Conservation (phyloP, 1,284 basidiomycete species). For the Stereum hirsutum region DNA sequence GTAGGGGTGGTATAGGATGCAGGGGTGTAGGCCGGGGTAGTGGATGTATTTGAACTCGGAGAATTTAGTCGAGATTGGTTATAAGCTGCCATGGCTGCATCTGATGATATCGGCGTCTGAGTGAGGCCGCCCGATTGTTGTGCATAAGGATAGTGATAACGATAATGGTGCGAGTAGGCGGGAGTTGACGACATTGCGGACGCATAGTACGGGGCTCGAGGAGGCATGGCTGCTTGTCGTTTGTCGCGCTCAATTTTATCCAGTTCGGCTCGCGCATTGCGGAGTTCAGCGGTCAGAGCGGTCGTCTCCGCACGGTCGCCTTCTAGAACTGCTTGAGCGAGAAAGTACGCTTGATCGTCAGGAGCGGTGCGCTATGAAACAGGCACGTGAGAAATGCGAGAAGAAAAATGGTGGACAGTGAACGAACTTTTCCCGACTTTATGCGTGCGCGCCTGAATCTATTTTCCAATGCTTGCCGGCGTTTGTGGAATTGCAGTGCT, state of each 20-base stretch:
- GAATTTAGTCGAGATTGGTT: slow-evolving; percentile 12
- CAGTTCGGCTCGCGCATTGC: slow-evolving; percentile 49
- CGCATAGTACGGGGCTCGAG: slow-evolving; percentile 23
- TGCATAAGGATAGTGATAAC: slow-evolving; percentile 30
- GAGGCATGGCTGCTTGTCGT: slow-evolving; percentile 28
- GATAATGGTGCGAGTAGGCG: slow-evolving; percentile 25
- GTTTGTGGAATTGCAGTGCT: slow-evolving; percentile 54
- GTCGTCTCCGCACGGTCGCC: slow-evolving; percentile 53
- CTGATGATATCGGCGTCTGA: slow-evolving; percentile 3
- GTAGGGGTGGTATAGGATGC: background rate
- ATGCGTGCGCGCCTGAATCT: slow-evolving; percentile 46
- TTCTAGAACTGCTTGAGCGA: slow-evolving; percentile 56
- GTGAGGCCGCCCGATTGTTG: slow-evolving; percentile 13
- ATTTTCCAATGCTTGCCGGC: slow-evolving; percentile 42
- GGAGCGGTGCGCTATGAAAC: slow-evolving; percentile 41
- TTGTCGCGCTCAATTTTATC: slow-evolving; percentile 63
- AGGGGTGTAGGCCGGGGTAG: slow-evolving; percentile 8
- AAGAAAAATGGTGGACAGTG: slow-evolving; percentile 2
- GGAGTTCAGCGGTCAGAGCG: slow-evolving; percentile 45
- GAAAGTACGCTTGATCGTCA: slow-evolving; percentile 49
- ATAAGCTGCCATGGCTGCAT: slow-evolving; percentile 7
- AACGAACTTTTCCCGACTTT: slow-evolving; percentile 46
- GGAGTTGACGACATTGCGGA: slow-evolving; percentile 15
- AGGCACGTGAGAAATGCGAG: slow-evolving; percentile 6
- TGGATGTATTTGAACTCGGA: slow-evolving; percentile 6